phyloP scores from a whole-genome alignment of 495 filamentous ascomycete species.

The Talaromyces wortmannii region DNA sequence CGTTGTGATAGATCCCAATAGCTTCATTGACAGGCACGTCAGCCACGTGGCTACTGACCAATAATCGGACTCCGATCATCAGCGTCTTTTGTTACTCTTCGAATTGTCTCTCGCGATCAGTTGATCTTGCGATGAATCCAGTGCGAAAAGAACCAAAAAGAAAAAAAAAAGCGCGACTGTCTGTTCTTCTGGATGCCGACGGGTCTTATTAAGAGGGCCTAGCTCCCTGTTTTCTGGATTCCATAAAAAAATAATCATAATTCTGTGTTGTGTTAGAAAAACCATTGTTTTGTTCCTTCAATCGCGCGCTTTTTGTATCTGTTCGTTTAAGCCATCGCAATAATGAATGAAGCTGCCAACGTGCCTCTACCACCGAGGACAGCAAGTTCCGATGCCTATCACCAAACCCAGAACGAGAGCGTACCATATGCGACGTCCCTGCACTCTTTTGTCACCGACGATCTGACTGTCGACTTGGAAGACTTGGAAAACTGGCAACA shows the following conservation, averaged over 20 bases:
- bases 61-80: neutral
- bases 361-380: neutral
- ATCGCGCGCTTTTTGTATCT: neutral
- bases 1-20: neutral
- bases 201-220: too few relatives aligned
- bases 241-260: too few relatives aligned
- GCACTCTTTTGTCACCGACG: neutral
- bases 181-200: too few relatives aligned
- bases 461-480: neutral
- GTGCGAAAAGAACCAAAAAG: too few relatives aligned
- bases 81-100: neutral
- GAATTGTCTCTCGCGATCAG: neutral
- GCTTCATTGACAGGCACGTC: neutral
- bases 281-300: too few relatives aligned
- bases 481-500: neutral
- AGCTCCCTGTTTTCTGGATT: too few relatives aligned
- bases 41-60: neutral
- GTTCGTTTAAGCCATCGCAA: neutral
- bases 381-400: neutral
- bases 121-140: neutral
- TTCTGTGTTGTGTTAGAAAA: too few relatives aligned
- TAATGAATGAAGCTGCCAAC: conserved; percentile 2
- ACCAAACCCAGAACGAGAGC: neutral
- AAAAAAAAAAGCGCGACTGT: too few relatives aligned
- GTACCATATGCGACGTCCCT: neutral